Base-by-base conservation (phyloP, 768 basidiomycete genomes). In the Lactifluus pinguis region DNA sequence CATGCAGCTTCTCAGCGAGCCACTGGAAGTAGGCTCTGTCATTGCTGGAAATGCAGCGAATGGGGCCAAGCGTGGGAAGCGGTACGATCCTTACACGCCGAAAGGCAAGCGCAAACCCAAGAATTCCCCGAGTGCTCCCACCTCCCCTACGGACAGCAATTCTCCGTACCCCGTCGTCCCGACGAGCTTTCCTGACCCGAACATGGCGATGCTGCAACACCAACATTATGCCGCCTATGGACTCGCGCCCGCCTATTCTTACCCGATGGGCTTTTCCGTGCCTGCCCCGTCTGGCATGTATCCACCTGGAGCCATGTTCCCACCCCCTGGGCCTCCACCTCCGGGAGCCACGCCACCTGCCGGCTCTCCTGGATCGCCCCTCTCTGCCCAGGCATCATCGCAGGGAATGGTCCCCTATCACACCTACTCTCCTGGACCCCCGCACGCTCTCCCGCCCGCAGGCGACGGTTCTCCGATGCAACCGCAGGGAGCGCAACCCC, bases 1-100 rank as follows among this genome's bases (percentile, higher is more conserved):
- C 53, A 68, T 54, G 67, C 67, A 34, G 54, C 39, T 66, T 0
- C 60, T 66, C 19, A 64, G 39, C 51, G 65, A 66, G 13, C 63
- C 65, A 17, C 39, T 59, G 10, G 65, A 66, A 32, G 63, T 65
- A 13, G 65, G 53, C 19, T 39, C 38, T 1, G 55, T 32, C 42
- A 48, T 61, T n/a, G 39, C 51, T 11, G 30, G 50, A 29, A 56
- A 51, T 6, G 36, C 51, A 14, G 38, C 32, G 8, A 57, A 68
- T 15, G 60, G 66, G 4, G 55, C 63, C 45, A 72, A 71, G 62
- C 72, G 72, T 9, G 55, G 36, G 25, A 73, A 72, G 61, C 69
- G 73, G 3, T 74, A 69, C 53, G 73, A 72, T 14, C 73, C 73
- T 1, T 74, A 74, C 55, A 47, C 38, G 1, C n/a, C 65, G 11